Evolutionary conservation across 1,139 yeast species (phyloP).

Genomic region (Taiozyma sp.): DNA sequence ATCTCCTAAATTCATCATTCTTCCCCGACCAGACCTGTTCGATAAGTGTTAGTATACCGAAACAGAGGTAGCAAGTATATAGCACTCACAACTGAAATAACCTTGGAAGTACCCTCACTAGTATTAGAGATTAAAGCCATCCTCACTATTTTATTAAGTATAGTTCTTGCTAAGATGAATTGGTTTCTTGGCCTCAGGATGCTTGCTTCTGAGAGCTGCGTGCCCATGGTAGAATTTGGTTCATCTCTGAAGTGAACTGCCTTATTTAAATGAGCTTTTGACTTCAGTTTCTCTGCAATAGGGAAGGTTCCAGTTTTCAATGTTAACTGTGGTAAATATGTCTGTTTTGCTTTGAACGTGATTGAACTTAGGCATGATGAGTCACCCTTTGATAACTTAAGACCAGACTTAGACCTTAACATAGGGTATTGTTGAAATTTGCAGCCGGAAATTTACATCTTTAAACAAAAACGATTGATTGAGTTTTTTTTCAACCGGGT

Average conservation of each 20-base stretch:
- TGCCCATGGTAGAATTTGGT: background rate
- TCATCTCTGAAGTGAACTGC: background rate
- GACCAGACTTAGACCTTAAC: background rate
- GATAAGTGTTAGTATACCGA: background rate
- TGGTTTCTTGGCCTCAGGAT: conserved; percentile 17
- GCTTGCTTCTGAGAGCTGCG: background rate
- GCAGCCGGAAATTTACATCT: too few species aligned
- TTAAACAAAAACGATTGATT: too few species aligned
- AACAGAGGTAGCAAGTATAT: background rate
- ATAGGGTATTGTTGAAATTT: background rate
- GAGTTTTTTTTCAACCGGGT: too few species aligned
- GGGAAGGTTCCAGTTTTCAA: background rate
- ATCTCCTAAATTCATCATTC: conserved; percentile 1
- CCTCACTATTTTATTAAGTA: conserved; percentile 8
- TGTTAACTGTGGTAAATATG: background rate
- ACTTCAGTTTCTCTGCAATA: background rate
- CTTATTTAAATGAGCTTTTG: background rate
- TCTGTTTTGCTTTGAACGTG: background rate
- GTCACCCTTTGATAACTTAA: background rate
- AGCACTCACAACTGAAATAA: conserved; percentile 14
- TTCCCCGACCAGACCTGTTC: conserved; percentile 8
- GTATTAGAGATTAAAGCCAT: background rate
- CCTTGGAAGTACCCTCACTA: conserved; percentile 12
- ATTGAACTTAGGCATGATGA: background rate
- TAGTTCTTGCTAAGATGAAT: conserved; percentile 15